Percentiles rank a stretch among this genome's conserved stretches.
phyloP scores from a whole-genome alignment of 2,329 filamentous ascomycete genomes.

The Didymella segeticola region DNA sequence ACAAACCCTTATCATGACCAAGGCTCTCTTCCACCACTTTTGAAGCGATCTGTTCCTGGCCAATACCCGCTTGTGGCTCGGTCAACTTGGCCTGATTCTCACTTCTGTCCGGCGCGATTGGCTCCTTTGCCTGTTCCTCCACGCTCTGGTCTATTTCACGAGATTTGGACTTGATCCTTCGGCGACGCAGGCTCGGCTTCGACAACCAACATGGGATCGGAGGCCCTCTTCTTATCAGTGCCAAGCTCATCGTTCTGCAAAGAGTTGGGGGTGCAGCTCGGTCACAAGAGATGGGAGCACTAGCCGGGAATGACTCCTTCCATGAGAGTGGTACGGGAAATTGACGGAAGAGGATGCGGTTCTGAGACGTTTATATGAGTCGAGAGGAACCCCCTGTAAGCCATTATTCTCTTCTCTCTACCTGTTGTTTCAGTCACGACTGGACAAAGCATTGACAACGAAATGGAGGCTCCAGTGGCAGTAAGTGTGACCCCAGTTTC shows the following conservation, averaged over 20 bases:
- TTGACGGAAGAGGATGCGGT: slow-evolving; percentile 11
- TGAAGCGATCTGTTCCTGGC: slow-evolving; percentile 13
- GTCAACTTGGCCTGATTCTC: slow-evolving; percentile 19
- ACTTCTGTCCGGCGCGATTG: slow-evolving; percentile 18
- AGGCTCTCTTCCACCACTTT: slow-evolving; percentile 25
- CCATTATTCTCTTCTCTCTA: slow-evolving; percentile 4
- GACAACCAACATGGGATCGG: slow-evolving; percentile 18
- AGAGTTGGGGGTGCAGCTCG: slow-evolving; percentile 27
- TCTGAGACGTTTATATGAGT: slow-evolving; percentile 29
- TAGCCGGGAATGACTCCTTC: slow-evolving; percentile 16
- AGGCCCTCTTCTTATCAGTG: slow-evolving; percentile 38
- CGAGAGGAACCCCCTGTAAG: slow-evolving; percentile 22
- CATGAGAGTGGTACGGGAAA: slow-evolving; percentile 18
- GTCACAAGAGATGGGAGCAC: slow-evolving; percentile 15
- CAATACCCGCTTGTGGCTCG: slow-evolving; percentile 16
- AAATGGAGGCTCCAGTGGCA: slow-evolving; percentile 25
- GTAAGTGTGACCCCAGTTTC: slow-evolving; percentile 18
- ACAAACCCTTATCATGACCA: slow-evolving; percentile 32
- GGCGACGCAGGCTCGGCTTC: slow-evolving; percentile 17
- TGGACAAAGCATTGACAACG: neutral
- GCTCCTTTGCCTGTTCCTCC: neutral
- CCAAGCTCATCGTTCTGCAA: slow-evolving; percentile 31
- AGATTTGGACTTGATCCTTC: slow-evolving; percentile 14
- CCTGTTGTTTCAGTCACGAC: slow-evolving; percentile 1
- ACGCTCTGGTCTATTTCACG: slow-evolving; percentile 14